These are phyloP conservation scores for Berberis thunbergii DNA, from an alignment of 164 flowering plant species.

Conservation along the genomic window DNA sequence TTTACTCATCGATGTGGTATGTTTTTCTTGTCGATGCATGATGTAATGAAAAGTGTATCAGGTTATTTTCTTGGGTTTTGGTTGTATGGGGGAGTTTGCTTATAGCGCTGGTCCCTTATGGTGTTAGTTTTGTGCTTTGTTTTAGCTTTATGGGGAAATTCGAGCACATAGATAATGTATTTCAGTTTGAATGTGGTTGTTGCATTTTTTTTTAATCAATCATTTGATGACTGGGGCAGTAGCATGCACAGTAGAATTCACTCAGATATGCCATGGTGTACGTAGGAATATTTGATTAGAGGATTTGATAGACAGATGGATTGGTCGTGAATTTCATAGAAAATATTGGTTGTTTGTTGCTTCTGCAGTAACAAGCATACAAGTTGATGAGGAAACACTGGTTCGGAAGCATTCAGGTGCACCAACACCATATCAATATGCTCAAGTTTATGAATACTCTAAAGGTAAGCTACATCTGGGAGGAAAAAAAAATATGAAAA, in stretches of 20 bases:
- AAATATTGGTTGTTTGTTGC: neutral
- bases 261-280: too few species aligned
- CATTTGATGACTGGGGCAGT: too few species aligned
- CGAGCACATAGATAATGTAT: too few species aligned
- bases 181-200: too few species aligned
- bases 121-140: neutral
- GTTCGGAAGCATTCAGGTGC: conserved; percentile 30
- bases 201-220: too few species aligned
- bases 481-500: conserved; percentile 1
- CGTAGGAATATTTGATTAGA: too few species aligned
- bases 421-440: conserved; percentile 46
- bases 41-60: neutral
- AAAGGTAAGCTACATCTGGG: conserved; percentile 46
- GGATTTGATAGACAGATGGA: neutral
- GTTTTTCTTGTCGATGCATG: neutral
- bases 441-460: conserved; percentile 63
- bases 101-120: too few species aligned
- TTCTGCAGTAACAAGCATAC: conserved; percentile 37
- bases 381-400: conserved; percentile 43
- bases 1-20: conserved; percentile 77
- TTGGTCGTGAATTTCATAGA: neutral
- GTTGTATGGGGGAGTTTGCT: too few species aligned
- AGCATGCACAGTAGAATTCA: too few species aligned
- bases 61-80: too few species aligned
- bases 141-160: too few species aligned